phyloP scores from a whole-genome alignment of 768 basidiomycete species.

The Pisolithus microcarpus region DNA sequence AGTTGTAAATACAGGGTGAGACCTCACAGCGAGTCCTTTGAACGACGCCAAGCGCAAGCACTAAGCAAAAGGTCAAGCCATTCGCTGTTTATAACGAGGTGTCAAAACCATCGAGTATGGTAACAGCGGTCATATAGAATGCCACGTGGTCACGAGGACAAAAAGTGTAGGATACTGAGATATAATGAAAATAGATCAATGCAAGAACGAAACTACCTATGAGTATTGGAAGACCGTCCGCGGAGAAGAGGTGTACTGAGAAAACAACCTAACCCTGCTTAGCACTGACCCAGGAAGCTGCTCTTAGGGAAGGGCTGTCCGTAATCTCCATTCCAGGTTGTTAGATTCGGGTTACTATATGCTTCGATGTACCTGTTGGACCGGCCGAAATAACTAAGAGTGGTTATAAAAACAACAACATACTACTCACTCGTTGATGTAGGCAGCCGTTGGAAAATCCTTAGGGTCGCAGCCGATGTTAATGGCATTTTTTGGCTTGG shows the following conservation, averaged over 20 bases:
- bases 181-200: neutral
- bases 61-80: neutral
- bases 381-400: constrained; percentile 1
- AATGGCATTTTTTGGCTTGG: constrained; percentile 56
- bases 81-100: neutral
- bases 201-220: neutral
- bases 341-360: constrained; percentile 78
- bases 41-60: no score
- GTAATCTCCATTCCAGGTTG: constrained; percentile 64
- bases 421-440: constrained; percentile 62
- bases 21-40: no score
- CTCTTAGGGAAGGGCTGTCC: constrained; percentile 66
- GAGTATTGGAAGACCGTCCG: neutral
- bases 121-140: neutral
- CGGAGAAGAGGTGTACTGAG: neutral
- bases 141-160: neutral
- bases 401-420: neutral
- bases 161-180: neutral
- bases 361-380: constrained; percentile 48
- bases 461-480: constrained; percentile 84
- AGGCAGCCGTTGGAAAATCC: constrained; percentile 71
- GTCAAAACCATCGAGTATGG: neutral
- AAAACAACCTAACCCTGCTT: constrained; percentile 9
- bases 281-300: constrained; percentile 54
- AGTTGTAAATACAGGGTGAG: no score